Evolutionary conservation across 1,284 basidiomycete species (phyloP).

Genomic region (Cryptococcus floricola): DNA sequence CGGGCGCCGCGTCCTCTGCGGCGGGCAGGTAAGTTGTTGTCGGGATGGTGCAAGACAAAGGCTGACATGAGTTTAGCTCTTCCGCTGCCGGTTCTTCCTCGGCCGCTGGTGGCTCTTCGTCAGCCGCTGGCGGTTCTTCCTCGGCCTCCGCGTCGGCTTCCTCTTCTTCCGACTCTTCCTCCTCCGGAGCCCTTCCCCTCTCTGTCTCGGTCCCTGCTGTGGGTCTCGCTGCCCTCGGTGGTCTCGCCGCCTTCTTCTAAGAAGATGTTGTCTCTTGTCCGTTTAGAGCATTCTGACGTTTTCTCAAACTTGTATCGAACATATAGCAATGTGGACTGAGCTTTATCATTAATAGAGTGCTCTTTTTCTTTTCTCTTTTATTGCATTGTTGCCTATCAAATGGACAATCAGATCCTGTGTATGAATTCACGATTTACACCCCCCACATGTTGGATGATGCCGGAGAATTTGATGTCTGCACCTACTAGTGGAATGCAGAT

Average conservation of each 20-base stretch:
- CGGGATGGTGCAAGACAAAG: too few relatives aligned
- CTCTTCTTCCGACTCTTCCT: slow-evolving; percentile 4
- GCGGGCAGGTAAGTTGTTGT: neutral
- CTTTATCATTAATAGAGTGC: neutral
- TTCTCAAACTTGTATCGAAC: neutral
- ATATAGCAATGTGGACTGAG: neutral
- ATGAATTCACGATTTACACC: neutral
- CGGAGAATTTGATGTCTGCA: too few relatives aligned
- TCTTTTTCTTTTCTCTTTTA: too few relatives aligned
- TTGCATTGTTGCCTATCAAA: slow-evolving; percentile 1
- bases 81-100: neutral
- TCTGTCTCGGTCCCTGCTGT: slow-evolving; percentile 14
- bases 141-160: slow-evolving; percentile 3
- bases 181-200: slow-evolving; percentile 6
- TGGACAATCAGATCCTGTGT: slow-evolving; percentile 2
- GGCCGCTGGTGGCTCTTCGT: neutral
- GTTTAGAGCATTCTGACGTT: neutral
- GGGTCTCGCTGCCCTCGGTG: slow-evolving; percentile 21
- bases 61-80: neutral
- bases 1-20: neutral
- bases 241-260: slow-evolving; percentile 29
- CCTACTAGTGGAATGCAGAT: too few relatives aligned
- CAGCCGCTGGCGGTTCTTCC: neutral
- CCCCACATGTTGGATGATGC: too few relatives aligned
- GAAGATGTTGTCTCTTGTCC: neutral